Evolutionary conservation across 345 rosid genomes (phyloP), one percentile per base, ranked within the genome.

Genomic region (Theobroma cacao): DNA sequence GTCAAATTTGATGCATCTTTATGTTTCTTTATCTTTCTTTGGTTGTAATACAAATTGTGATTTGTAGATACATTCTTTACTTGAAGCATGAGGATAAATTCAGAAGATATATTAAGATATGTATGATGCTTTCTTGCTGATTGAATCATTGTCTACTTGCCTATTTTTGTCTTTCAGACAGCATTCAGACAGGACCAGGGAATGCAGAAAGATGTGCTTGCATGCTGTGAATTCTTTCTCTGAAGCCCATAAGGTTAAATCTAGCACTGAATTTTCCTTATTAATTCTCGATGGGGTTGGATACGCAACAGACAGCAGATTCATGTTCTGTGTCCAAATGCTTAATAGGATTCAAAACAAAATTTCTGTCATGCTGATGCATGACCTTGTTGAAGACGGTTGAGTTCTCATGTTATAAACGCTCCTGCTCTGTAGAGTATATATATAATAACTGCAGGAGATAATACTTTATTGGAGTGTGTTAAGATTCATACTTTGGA

Each of bases 161-260:
- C 63, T 79, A 61, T 75, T 78, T 67, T 3, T 66, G 73, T 18
- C 30, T 53, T 58, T 69, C 24, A 5, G 58, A 31, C 33, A 75
- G 78, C 2, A 36, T 56, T 30, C 63, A 65, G 61, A 77, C 56
- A 47, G 78, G 22, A 48, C 24, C 75, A 83, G 86, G 91, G 88
- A 83, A 88, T 88, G 89, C 89, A 38, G 87, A 83, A 83, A 83
- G 85, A 84, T 86, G 89, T 80, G 82, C 79, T 79, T 86, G 56
- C 75, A 58, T 70, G 66, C 78, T 75, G 63, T 71, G 69, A 79
- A 83, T 77, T 79, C 45, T 59, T 61, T 50, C 56, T 40, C 80
- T 40, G 78, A 84, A 43, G n/a, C 75, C 72, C 55, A 53, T 75
- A 56, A 76, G 80, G 62, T 62, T 33, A 30, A 45, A 56, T 81